These are phyloP conservation scores for Parmales sp. DNA, from an alignment of 108 stramenopile species.

Conservation along the genomic window DNA sequence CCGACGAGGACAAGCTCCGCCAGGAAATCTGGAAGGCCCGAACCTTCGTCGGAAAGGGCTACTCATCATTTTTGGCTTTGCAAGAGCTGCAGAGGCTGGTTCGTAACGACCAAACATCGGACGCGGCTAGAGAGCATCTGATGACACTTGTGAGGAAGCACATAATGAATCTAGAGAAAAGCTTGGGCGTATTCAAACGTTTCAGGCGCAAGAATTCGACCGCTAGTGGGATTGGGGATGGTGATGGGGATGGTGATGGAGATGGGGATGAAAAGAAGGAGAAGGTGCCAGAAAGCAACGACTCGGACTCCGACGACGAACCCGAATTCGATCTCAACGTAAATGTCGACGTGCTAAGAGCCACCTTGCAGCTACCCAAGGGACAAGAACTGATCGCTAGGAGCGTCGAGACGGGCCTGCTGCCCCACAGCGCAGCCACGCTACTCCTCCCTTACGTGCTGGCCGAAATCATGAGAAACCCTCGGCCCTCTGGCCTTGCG, in stretches of 20 bases:
- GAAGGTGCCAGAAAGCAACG: background rate
- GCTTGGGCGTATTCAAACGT: background rate
- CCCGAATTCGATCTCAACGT: background rate
- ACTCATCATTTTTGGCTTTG: background rate
- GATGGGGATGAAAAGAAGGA: too few species aligned
- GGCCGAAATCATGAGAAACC: background rate
- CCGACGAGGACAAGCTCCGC: constrained; percentile 1
- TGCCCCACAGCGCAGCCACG: background rate
- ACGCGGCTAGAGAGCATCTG: background rate
- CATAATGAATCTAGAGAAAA: background rate
- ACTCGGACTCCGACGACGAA: background rate
- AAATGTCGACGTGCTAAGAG: background rate
- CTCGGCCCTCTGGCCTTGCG: background rate
- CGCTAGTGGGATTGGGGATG: too few species aligned
- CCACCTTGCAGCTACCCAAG: background rate
- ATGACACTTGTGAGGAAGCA: background rate
- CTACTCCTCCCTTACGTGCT: background rate
- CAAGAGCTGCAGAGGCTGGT: background rate
- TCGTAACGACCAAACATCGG: background rate
- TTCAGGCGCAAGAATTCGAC: too few species aligned
- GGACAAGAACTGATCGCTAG: background rate
- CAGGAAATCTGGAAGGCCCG: background rate
- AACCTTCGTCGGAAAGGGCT: background rate
- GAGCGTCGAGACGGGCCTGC: constrained; percentile 2
- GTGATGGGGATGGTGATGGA: too few species aligned